Percentiles rank a stretch among this genome's conserved stretches.
Conservation (phyloP, 768 basidiomycete genomes). For the Macrolepiota albuminosa region DNA sequence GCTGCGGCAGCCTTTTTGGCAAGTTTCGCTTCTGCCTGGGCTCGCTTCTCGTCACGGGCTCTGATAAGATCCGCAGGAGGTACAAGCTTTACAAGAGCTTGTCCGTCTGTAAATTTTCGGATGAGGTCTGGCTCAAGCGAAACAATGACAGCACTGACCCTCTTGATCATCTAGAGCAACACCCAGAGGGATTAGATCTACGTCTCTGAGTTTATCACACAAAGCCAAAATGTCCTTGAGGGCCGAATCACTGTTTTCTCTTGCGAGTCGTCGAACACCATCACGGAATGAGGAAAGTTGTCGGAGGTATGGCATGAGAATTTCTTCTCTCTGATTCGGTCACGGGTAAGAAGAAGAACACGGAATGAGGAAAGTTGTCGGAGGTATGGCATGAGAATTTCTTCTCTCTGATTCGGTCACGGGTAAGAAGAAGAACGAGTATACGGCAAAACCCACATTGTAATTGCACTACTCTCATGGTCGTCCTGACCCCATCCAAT, state of each 20-base stretch:
- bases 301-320: conserved; percentile 86
- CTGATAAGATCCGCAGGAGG: conserved; percentile 75
- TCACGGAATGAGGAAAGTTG: conserved; percentile 89
- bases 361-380: conserved; percentile 84
- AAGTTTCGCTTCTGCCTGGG: conserved; percentile 66
- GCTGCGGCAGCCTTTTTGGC: conserved; percentile 72
- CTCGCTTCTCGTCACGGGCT: conserved; percentile 85
- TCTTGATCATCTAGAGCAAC: conserved; percentile 97
- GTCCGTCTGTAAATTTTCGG: conserved; percentile 60
- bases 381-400: conserved; percentile 85
- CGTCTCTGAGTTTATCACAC: conserved; percentile 86
- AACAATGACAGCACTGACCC: conserved; percentile 40
- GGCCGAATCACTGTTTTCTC: conserved; percentile 59
- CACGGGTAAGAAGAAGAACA: conserved; percentile 10
- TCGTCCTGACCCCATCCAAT: conserved; percentile 85
- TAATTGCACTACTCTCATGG: conserved; percentile 35
- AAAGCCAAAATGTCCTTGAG: conserved; percentile 79
- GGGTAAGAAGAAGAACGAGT: conserved; percentile 6
- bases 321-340: conserved; percentile 64
- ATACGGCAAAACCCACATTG: conserved; percentile 39
- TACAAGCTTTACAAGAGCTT: conserved; percentile 90
- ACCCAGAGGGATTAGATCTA: conserved; percentile 88
- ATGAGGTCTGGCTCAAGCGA: not conserved
- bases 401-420: conserved; percentile 59
- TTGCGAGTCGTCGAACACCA: conserved; percentile 77